These are phyloP conservation scores for Ciborinia camelliae DNA, from an alignment of 2,329 filamentous ascomycete species.

Conservation along the genomic window DNA sequence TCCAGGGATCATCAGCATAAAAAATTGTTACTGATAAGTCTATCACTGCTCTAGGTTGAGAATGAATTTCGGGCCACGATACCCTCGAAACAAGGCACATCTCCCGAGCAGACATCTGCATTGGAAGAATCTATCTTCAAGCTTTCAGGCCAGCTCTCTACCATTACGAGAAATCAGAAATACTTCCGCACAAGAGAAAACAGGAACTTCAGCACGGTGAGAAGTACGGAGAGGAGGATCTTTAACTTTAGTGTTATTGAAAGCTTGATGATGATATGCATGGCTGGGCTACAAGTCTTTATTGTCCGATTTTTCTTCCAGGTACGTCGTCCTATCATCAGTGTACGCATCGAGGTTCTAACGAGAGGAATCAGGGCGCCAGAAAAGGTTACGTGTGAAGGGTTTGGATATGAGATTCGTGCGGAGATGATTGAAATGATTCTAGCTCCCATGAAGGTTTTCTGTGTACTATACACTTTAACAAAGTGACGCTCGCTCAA, in stretches of 20 bases:
- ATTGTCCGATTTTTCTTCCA: slow-evolving; percentile 99
- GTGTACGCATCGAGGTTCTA: background rate
- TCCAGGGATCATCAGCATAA: background rate
- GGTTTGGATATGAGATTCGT: slow-evolving; percentile 12
- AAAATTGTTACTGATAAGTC: slow-evolving; percentile 3
- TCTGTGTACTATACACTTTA: slow-evolving; percentile 20
- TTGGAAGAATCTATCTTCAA: slow-evolving; percentile 96
- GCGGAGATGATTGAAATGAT: slow-evolving; percentile 19
- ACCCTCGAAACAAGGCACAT: slow-evolving; percentile 83
- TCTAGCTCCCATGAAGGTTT: slow-evolving; percentile 13
- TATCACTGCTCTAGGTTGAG: slow-evolving; percentile 63
- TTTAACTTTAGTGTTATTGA: slow-evolving; percentile 98
- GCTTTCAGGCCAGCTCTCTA: slow-evolving; percentile 86
- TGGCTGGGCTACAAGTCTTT: slow-evolving; percentile 96
- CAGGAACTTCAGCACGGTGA: slow-evolving; percentile 96
- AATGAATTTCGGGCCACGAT: slow-evolving; percentile 80
- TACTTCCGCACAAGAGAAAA: slow-evolving; percentile 99
- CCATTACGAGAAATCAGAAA: slow-evolving; percentile 95
- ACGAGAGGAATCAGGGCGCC: slow-evolving; percentile 49
- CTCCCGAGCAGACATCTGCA: slow-evolving; percentile 81
- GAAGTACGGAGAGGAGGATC: slow-evolving; percentile 91
- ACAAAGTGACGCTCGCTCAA: background rate
- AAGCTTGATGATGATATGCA: slow-evolving; percentile 83
- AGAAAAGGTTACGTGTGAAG: slow-evolving; percentile 66
- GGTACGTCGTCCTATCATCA: slow-evolving; percentile 44